Evolutionary conservation across 1,139 yeast genomes (phyloP), one percentile per base, ranked within the genome.

Genomic region (Candida sanyaensis): DNA sequence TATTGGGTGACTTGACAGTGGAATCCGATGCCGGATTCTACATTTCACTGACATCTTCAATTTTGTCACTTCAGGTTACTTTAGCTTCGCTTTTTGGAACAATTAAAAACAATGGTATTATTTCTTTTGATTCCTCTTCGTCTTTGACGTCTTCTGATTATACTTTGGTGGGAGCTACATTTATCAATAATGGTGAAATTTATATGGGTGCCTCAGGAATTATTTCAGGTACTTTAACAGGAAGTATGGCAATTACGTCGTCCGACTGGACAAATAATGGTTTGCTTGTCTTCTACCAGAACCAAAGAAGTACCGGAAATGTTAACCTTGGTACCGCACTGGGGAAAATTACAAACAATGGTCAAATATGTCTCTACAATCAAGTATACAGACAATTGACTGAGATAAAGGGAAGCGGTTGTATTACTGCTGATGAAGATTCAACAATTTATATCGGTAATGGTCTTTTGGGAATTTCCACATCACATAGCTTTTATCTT

Each of bases 151-250:
- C 61, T 21, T 62, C 68, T 6, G 47, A 45, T 29, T 69, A 57
- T 50, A 53, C 44, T 12, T 53, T 69, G 28, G 48, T 50, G 24
- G 58, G 63, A 21, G 44, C 44, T 3, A 39, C 56, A 6, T 68
- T 69, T 50, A 21, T 26, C 10, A 70, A 69, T 49, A 56, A 55
- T 44, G 74, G 73, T 47, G 51, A 58, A 17, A 55, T 69, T 56
- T 69, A 55, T 53, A 54, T 67, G 29, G 68, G 63, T 38, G 61
- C 57, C 43, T 63, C 66, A 17, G 53, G 61, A 8, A 36, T 50
- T 26, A 59, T 61, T 6, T 36, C 52, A 30, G 59, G 68, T 3
- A n/a, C n/a, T n/a, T n/a, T n/a, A n/a, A n/a, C n/a, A n/a, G n/a
- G n/a, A n/a, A 46, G 53, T 6, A 57, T 60, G 55, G 34, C 59